Percentiles rank a stretch among this genome's conserved stretches.
Evolutionary conservation across 805 yeast genomes (phyloP).

Genomic region (Blastobotrys robertii): DNA sequence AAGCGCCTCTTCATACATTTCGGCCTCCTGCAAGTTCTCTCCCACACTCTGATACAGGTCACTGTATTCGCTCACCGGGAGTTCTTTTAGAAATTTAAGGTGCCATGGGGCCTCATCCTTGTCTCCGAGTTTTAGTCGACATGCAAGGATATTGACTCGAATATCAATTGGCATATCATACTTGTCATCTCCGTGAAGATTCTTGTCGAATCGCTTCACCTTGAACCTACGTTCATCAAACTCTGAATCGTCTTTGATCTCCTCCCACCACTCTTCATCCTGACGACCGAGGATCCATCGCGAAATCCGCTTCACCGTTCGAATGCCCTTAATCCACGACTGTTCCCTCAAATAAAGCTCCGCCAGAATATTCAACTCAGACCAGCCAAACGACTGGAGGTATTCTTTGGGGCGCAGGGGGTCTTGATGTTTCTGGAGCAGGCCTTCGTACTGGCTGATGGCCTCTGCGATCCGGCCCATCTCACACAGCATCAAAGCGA

Average conservation of each 20-base stretch:
- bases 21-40: constrained; percentile 54
- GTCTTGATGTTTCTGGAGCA: constrained; percentile 50
- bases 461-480: constrained; percentile 60
- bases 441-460: constrained; percentile 53
- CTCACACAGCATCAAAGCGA: constrained; percentile 33
- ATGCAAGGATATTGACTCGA: constrained; percentile 65
- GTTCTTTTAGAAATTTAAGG: constrained; percentile 47
- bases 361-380: constrained; percentile 72
- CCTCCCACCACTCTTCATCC: constrained; percentile 59
- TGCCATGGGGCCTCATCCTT: constrained; percentile 62
- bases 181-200: constrained; percentile 1
- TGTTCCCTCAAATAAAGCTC: constrained; percentile 69
- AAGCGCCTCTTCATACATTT: constrained; percentile 67
- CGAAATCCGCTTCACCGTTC: constrained; percentile 56
- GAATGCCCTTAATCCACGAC: constrained; percentile 54
- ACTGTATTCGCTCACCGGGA: constrained; percentile 48
- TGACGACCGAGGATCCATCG: constrained; percentile 75
- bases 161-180: constrained; percentile 75
- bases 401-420: constrained; percentile 23
- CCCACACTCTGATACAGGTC: constrained; percentile 79
- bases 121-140: constrained; percentile 49
- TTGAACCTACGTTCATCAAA: constrained; percentile 54
- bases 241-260: constrained; percentile 60
- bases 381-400: constrained; percentile 60
- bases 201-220: constrained; percentile 6